Evolutionary conservation across 1,139 yeast genomes (phyloP).

Genomic region (Yamadazyma atmosphaerica): DNA sequence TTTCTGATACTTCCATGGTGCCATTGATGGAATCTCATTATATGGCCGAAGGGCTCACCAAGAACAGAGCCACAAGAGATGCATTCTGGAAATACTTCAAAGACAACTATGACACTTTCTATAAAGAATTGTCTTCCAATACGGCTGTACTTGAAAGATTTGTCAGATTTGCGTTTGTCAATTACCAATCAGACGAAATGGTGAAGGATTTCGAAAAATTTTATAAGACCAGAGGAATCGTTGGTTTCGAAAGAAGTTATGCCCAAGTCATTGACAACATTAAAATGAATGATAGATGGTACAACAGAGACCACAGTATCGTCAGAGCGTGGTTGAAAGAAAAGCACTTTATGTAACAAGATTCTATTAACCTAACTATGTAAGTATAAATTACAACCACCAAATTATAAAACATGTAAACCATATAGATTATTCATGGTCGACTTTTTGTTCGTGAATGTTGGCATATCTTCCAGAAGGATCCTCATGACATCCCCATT

Average conservation of each 20-base stretch:
- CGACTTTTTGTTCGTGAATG: slow-evolving; percentile 68
- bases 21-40: slow-evolving; percentile 76
- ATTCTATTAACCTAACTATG: slow-evolving; percentile 2
- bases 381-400: slow-evolving; percentile 1
- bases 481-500: slow-evolving; percentile 99
- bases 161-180: slow-evolving; percentile 50
- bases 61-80: slow-evolving; percentile 50
- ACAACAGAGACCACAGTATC: slow-evolving; percentile 28
- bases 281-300: slow-evolving; percentile 51
- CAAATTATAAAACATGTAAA: not conserved
- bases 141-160: slow-evolving; percentile 67
- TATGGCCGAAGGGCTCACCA: slow-evolving; percentile 51
- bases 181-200: slow-evolving; percentile 45
- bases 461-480: slow-evolving; percentile 97
- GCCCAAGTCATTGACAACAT: slow-evolving; percentile 57
- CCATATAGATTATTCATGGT: slow-evolving; percentile 13
- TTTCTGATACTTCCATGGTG: slow-evolving; percentile 42
- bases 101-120: slow-evolving; percentile 50
- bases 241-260: slow-evolving; percentile 61
- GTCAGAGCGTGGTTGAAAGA: slow-evolving; percentile 28
- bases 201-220: slow-evolving; percentile 48
- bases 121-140: slow-evolving; percentile 51
- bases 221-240: slow-evolving; percentile 55
- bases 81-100: slow-evolving; percentile 58
- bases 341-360: slow-evolving; percentile 6